Evolutionary conservation across 106 monocot genomes (phyloP), one percentile per base, ranked within the genome.

Genomic region (Iris macrosiphon): DNA sequence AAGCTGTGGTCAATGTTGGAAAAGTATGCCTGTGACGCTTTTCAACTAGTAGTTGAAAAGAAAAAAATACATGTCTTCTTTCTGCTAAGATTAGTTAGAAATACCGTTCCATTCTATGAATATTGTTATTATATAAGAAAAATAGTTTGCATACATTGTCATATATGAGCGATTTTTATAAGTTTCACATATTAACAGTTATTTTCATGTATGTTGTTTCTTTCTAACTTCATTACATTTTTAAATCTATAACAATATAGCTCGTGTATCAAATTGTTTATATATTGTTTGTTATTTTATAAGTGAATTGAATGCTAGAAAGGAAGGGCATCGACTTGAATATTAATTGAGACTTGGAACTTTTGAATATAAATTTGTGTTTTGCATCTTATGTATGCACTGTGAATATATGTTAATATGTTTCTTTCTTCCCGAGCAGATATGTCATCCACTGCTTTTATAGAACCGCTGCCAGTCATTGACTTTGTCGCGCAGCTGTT

Each of bases 381-480:
- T 9, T 43, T 16, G n/a, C 4, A 43, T 43, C n/a, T n/a, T 43
- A 43, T 43, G 15, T 14, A 35, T 35, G 4, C 10, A 6, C 10
- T 10, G 10, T 4, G 34, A 35, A 35, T 35, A 35, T 35, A 35
- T 35, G 7, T 35, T 34, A 49, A 21, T 3, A 14, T 61, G 43
- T 4, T 49, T 53, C n/a, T 42, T 15, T 62, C 27, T 54, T 59
- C 55, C 17, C 26, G 14, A 47, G 61, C 65, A 92, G 92, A 92
- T 69, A 92, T 92, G 92, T 92, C 92, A 10, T 83, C 92, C 6
- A 83, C 87, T 54, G 87, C 87, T 19, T 92, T 87, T 66, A 68
- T 92, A 22, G 92, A 92, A 62, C 83, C 92, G 10, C 66, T 92
- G 28, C 77, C 82, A 5, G 82, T 92, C 22, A 74, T 79, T 19